Evolutionary conservation across 257 asterid species (phyloP).

Genomic region (Scutellaria barbata): DNA sequence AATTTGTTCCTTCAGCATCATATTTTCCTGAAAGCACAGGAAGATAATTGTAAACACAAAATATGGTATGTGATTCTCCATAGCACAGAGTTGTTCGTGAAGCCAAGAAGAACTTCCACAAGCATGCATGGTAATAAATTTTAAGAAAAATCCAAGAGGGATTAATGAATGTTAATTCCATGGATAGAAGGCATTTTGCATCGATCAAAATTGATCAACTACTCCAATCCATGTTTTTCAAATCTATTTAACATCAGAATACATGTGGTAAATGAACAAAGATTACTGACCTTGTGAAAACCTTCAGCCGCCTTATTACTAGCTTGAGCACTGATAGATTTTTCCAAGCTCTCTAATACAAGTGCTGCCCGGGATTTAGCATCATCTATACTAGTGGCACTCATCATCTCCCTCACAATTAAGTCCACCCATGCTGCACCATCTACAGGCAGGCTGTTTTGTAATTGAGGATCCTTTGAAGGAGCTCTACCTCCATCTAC

Average conservation of each 20-base stretch:
- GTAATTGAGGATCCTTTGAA: conserved; percentile 44
- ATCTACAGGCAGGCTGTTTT: conserved; percentile 51
- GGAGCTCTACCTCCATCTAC: conserved; percentile 38
- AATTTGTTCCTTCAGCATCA: conserved; percentile 70
- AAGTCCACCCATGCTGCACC: conserved; percentile 88
- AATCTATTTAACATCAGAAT: not conserved
- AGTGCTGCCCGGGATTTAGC: conserved; percentile 66
- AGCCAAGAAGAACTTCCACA: not conserved
- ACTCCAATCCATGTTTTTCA: not conserved
- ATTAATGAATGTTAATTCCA: not conserved
- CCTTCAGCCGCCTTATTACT: conserved; percentile 57
- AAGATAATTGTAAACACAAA: not conserved
- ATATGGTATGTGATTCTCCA: not conserved
- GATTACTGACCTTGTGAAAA: conserved; percentile 59
- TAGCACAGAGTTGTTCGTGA: not conserved
- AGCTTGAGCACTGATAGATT: conserved; percentile 53
- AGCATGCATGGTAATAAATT: not conserved
- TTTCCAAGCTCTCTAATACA: conserved; percentile 71
- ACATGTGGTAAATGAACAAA: not conserved
- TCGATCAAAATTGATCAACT: not conserved
- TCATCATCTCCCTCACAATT: conserved; percentile 70
- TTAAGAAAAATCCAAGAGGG: not conserved
- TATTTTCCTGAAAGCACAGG: conserved; percentile 58
- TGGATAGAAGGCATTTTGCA: not conserved
- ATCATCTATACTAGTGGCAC: conserved; percentile 74